phyloP scores from a whole-genome alignment of 164 flowering plant genomes.

The Berberis thunbergii region DNA sequence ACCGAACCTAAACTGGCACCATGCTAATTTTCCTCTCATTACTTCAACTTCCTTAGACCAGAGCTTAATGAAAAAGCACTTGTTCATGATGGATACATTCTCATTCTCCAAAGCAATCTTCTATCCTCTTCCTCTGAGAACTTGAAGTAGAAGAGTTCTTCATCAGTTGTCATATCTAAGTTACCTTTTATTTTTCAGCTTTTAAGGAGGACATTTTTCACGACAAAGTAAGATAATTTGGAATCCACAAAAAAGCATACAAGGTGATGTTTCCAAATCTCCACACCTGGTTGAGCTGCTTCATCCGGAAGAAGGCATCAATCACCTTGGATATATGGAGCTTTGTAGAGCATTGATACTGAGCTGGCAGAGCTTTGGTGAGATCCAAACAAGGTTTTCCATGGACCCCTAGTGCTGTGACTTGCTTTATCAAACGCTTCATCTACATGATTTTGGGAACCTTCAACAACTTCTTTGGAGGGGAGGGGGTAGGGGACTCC shows the following conservation, averaged over 20 bases:
- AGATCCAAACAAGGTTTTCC: no score
- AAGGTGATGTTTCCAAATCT: neutral
- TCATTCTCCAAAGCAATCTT: neutral
- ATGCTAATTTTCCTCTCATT: neutral
- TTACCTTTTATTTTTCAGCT: neutral
- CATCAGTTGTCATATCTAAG: neutral
- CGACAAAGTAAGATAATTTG: neutral
- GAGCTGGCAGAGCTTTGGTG: no score
- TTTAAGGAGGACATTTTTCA: neutral
- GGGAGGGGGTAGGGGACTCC: no score
- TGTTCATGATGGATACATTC: no score
- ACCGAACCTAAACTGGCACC: neutral
- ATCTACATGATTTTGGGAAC: no score
- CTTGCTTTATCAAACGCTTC: no score
- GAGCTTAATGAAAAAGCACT: no score
- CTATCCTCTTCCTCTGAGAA: neutral
- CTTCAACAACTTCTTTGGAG: no score
- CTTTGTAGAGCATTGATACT: no score
- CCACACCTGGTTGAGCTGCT: neutral
- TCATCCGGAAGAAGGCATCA: no score
- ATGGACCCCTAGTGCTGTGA: no score
- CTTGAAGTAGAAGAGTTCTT: neutral
- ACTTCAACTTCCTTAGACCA: neutral
- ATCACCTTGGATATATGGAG: no score
- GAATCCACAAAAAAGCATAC: neutral